Evolutionary conservation across 148 eudicot species (phyloP), one percentile per base, ranked within the genome.

Genomic region (Rhododendron kiyosumense): DNA sequence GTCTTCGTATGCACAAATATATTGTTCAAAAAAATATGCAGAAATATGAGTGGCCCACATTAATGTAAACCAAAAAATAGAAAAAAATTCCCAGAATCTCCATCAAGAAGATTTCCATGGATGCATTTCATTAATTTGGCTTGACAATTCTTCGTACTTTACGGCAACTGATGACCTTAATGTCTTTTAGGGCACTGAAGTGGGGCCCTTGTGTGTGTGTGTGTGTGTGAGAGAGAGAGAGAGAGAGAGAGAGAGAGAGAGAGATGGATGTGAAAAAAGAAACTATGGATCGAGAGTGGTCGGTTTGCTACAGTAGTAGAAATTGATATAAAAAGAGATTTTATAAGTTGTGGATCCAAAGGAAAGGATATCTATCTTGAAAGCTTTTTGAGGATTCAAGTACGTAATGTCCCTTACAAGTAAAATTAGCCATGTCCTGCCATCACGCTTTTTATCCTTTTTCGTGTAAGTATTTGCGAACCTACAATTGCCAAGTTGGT

Each of bases 331-430:
- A 0, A 52, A 52, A 87, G 75, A 85, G 85, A 86, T 88, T 84
- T 78, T 32, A 32, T 32, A 32, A 84, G 83, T 82, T 87, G 88
- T 86, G 77, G 92, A 88, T 91, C 91, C 89, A 86, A 41, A 7
- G 45, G 38, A 36, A 36, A 90, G 88, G 81, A 88, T n/a, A n/a
- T n/a, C n/a, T 84, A 90, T 86, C 89, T 86, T 85, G 24, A 71
- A 81, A 86, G 83, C 93, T 90, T 94, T 92, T 71, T 78, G 78
- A 89, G 57, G 85, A 74, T 84, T 54, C 71, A 85, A 85, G 90
- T 91, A 94, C 94, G 90, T 85, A 92, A 94, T 88, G 91, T 88
- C 93, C 92, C 90, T 85, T 86, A 90, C 86, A 36, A 83, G 92
- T 78, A 87, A 88, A 86, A 83, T 83, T 78, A 71, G 76, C 87